phyloP scores from a whole-genome alignment of 2,329 filamentous ascomycete genomes.

The Furcasterigmium sp. region DNA sequence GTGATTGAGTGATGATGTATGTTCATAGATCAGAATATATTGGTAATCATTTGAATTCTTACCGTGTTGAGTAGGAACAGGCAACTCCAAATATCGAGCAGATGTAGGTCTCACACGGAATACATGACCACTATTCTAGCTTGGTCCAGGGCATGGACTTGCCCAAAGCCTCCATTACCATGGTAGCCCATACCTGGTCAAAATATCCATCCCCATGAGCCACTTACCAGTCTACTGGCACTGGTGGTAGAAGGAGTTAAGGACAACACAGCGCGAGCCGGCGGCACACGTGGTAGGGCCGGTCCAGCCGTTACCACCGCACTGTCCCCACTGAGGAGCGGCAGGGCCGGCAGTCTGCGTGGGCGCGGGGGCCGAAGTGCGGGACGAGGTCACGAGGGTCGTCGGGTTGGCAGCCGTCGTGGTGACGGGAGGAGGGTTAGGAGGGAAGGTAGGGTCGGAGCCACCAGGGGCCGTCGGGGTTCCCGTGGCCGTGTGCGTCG shows the following conservation, averaged over 20 bases:
- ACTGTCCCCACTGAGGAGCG: constrained; percentile 27
- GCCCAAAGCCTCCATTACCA: no score
- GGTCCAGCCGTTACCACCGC: constrained; percentile 28
- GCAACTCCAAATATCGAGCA: no score
- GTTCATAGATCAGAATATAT: no score
- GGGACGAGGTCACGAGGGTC: constrained; percentile 1
- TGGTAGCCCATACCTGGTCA: no score
- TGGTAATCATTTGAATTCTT: no score
- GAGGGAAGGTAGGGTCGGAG: constrained; percentile 4
- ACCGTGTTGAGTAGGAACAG: no score
- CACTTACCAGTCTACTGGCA: constrained; percentile 23
- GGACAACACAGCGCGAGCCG: constrained; percentile 27
- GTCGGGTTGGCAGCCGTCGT: constrained; percentile 5
- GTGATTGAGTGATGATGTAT: no score
- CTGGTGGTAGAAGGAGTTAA: constrained; percentile 36
- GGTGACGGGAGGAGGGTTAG: constrained; percentile 5
- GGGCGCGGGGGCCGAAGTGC: background rate
- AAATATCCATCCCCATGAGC: background rate
- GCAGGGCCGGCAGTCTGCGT: constrained; percentile 10
- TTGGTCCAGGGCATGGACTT: no score
- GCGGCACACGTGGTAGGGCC: constrained; percentile 29
- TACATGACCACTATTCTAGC: no score
- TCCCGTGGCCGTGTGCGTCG: constrained; percentile 4
- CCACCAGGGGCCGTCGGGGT: constrained; percentile 12
- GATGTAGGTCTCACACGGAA: no score